A percentile compares a stretch with the other conserved stretches of the same genome.
These are phyloP conservation scores for Hymenoscyphus fructigenus DNA, from an alignment of 2,329 filamentous ascomycete genomes.

Conservation along the genomic window DNA sequence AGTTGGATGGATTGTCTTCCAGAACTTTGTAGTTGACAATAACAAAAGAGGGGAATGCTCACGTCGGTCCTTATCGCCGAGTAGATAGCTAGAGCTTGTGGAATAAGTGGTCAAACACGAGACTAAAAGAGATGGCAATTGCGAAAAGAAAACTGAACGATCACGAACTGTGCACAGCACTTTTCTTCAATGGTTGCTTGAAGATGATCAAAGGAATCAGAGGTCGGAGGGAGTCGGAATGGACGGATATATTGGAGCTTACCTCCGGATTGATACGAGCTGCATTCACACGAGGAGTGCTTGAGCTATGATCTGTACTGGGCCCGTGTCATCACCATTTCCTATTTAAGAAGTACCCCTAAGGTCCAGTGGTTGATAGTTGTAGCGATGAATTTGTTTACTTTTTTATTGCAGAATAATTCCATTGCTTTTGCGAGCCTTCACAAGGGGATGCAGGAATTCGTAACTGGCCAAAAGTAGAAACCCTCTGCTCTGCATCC, in stretches of 20 bases:
- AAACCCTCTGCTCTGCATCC: too few species aligned
- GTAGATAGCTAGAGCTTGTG: neutral
- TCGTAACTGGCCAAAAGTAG: too few species aligned
- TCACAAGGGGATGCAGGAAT: too few species aligned
- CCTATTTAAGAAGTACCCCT: too few species aligned
- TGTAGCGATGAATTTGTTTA: too few species aligned
- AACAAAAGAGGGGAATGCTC: neutral
- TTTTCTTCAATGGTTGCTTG: neutral
- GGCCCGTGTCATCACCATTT: too few species aligned
- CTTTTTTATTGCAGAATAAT: too few species aligned
- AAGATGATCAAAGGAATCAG: neutral
- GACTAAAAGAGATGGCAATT: neutral
- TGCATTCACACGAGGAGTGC: neutral
- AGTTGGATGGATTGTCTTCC: neutral
- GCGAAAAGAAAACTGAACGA: neutral
- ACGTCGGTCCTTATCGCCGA: neutral
- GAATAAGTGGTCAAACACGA: neutral
- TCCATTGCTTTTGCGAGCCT: too few species aligned
- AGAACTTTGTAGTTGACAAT: neutral
- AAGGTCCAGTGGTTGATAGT: too few species aligned
- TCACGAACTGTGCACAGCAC: neutral
- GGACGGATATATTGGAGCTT: neutral
- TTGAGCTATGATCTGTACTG: too few species aligned
- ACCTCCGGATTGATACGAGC: neutral
- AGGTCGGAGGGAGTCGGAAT: constrained; percentile 1